Conservation (phyloP, 768 basidiomycete genomes). For the Rhizopogon vinicolor region DNA sequence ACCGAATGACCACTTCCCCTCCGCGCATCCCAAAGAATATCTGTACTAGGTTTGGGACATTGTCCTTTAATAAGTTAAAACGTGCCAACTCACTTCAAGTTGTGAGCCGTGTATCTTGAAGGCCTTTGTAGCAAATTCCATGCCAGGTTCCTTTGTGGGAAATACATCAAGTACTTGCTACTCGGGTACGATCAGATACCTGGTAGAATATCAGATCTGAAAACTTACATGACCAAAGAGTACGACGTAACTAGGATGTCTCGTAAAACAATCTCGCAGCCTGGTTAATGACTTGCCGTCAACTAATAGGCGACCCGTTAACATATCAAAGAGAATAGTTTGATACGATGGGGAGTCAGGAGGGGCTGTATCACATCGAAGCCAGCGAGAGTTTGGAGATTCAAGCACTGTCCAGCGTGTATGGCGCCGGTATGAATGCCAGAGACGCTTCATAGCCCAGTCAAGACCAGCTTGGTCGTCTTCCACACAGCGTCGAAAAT, state of each 20-base stretch:
- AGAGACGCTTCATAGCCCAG: constrained; percentile 18
- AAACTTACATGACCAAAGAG: constrained; percentile 32
- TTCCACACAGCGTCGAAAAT: constrained; percentile 10
- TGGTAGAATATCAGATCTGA: not conserved
- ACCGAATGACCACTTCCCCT: not conserved
- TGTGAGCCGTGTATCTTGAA: constrained; percentile 6
- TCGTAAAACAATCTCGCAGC: constrained; percentile 29
- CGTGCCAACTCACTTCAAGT: constrained; percentile 12
- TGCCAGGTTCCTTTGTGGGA: constrained; percentile 28
- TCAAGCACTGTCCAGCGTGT: not conserved
- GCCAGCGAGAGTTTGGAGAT: constrained; percentile 19
- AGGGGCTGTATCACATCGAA: constrained; percentile 17
- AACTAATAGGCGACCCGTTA: constrained; percentile 37
- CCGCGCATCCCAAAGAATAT: not conserved
- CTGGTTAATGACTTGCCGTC: constrained; percentile 35
- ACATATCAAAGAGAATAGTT: constrained; percentile 33
- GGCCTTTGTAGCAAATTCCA: constrained; percentile 27
- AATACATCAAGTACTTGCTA: constrained; percentile 28
- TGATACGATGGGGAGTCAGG: constrained; percentile 13
- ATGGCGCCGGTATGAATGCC: constrained; percentile 22
- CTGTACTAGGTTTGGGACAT: not conserved
- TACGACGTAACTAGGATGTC: constrained; percentile 27
- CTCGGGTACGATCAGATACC: not conserved
- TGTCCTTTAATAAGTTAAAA: not conserved
- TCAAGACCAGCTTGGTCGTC: constrained; percentile 16